These are phyloP conservation scores for Saccharomycopsis lassenensis DNA, from an alignment of 805 yeast genomes.

Conservation along the genomic window DNA sequence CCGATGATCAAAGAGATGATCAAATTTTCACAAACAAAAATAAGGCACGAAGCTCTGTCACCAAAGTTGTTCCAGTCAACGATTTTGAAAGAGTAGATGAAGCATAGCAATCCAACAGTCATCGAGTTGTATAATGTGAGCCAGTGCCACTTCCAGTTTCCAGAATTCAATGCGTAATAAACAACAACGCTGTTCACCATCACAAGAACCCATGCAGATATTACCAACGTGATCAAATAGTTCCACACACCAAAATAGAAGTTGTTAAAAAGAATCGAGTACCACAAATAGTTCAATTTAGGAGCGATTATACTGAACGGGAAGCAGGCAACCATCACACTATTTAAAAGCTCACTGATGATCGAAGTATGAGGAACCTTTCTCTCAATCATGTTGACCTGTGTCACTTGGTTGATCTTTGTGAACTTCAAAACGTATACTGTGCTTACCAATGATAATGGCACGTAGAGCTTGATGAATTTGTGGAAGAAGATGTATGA, in stretches of 20 bases:
- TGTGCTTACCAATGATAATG: slow-evolving; percentile 14
- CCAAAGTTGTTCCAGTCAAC: slow-evolving; percentile 22
- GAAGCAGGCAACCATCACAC: slow-evolving; percentile 23
- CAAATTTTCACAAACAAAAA: slow-evolving; percentile 21
- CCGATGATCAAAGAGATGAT: slow-evolving; percentile 21
- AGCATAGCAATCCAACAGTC: slow-evolving; percentile 22
- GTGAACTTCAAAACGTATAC: slow-evolving; percentile 10
- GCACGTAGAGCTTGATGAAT: slow-evolving; percentile 9
- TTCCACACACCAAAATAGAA: slow-evolving; percentile 20
- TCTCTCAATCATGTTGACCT: slow-evolving; percentile 20
- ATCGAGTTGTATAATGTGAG: slow-evolving; percentile 21
- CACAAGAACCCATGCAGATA: slow-evolving; percentile 17
- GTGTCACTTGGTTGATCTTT: background rate
- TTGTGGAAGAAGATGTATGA: slow-evolving; percentile 13
- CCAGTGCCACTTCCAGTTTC: slow-evolving; percentile 26
- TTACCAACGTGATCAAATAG: slow-evolving; percentile 16
- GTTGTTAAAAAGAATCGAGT: slow-evolving; percentile 19
- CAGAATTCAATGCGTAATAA: slow-evolving; percentile 21
- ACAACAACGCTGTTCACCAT: slow-evolving; percentile 19
- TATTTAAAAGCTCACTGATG: slow-evolving; percentile 21
- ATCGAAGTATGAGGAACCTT: slow-evolving; percentile 20
- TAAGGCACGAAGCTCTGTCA: slow-evolving; percentile 20
- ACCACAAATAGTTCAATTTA: slow-evolving; percentile 18
- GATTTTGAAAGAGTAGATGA: slow-evolving; percentile 21
- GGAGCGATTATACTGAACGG: slow-evolving; percentile 23